Evolutionary conservation across 1,139 yeast genomes (phyloP), one percentile per base, ranked within the genome.

Genomic region (Candida neerlandica): DNA sequence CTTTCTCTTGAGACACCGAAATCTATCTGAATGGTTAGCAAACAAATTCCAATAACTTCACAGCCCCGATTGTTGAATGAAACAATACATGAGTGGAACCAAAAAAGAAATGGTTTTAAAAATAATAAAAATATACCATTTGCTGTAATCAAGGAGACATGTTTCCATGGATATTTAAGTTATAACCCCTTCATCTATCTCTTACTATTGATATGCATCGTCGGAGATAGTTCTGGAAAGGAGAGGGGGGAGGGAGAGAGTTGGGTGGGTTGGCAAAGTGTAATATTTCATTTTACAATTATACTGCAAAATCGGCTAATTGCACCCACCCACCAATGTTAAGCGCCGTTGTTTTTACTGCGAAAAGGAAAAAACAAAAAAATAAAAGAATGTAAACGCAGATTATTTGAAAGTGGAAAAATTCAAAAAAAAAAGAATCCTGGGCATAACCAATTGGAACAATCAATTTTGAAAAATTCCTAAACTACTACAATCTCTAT

Each of bases 391-490:
- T 16, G 6, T 11, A 35, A 18, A 19, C 4, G 27, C 27, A 23
- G 9, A 23, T 23, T 23, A 23, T 23, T 7, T 23, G 27, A 10
- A 23, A 23, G 27, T 23, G 27, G 27, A 23, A 23, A 21, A 23
- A 23, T 23, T n/a, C n/a, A 30, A 30, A 14, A 7, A 14, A 34
- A 34, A 34, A 34, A 3, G 19, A 35, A 18, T 19, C 11, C 12
- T 37, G 4, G 41, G 41, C 41, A 37, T 37, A 37, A 37, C 29
- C 21, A 37, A 37, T 19, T 37, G 41, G 29, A 37, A 37, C 41
- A 37, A 37, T 37, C 29, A 21, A 21, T 11, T n/a, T n/a, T 19
- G 12, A 7, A 37, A 26, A 12, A 23, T 10, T 7, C 5, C 27
- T 23, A 23, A 23, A 4, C 27, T 19, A 18, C 19, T 15, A 33